Percentiles rank a stretch among this genome's conserved stretches.
phyloP scores from a whole-genome alignment of 1,139 yeast species.

The Arxiozyma slooffiae region DNA sequence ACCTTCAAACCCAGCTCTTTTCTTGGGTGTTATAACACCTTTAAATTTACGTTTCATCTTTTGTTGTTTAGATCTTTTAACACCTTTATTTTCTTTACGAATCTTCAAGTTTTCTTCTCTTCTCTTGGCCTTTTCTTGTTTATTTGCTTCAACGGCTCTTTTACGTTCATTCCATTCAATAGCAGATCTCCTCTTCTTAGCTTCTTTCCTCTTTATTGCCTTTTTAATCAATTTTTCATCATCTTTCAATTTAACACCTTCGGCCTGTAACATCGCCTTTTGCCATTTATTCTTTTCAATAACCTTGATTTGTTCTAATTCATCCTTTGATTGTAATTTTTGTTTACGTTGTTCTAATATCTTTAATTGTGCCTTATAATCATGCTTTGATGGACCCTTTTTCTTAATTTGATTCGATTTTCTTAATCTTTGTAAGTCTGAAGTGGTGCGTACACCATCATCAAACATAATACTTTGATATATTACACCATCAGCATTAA shows the following conservation, averaged over 20 bases:
- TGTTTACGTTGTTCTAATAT: slow-evolving; percentile 66
- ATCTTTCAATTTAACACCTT: slow-evolving; percentile 80
- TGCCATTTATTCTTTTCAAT: slow-evolving; percentile 79
- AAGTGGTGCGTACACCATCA: slow-evolving; percentile 74
- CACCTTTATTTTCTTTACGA: slow-evolving; percentile 71
- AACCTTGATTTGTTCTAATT: slow-evolving; percentile 50
- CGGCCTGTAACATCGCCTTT: slow-evolving; percentile 73
- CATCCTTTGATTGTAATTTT: slow-evolving; percentile 50
- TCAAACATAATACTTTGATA: slow-evolving; percentile 77
- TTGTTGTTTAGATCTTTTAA: slow-evolving; percentile 55
- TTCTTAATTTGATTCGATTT: slow-evolving; percentile 37
- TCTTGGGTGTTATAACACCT: slow-evolving; percentile 34
- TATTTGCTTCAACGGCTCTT: slow-evolving; percentile 64
- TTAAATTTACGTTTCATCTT: slow-evolving; percentile 59
- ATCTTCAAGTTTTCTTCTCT: slow-evolving; percentile 82
- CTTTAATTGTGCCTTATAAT: slow-evolving; percentile 71
- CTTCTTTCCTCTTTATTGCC: slow-evolving; percentile 74
- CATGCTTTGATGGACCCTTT: slow-evolving; percentile 82
- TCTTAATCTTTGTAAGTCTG: slow-evolving; percentile 58
- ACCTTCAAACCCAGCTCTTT: slow-evolving; percentile 42
- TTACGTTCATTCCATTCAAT: slow-evolving; percentile 82
- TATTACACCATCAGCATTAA: slow-evolving; percentile 40
- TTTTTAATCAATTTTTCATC: slow-evolving; percentile 81
- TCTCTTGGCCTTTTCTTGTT: slow-evolving; percentile 67
- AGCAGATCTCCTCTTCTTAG: slow-evolving; percentile 69